A percentile compares a stretch with the other conserved stretches of the same genome.
Conservation (phyloP, 2,329 filamentous ascomycete species). For the Amesomyces nigricolor region DNA sequence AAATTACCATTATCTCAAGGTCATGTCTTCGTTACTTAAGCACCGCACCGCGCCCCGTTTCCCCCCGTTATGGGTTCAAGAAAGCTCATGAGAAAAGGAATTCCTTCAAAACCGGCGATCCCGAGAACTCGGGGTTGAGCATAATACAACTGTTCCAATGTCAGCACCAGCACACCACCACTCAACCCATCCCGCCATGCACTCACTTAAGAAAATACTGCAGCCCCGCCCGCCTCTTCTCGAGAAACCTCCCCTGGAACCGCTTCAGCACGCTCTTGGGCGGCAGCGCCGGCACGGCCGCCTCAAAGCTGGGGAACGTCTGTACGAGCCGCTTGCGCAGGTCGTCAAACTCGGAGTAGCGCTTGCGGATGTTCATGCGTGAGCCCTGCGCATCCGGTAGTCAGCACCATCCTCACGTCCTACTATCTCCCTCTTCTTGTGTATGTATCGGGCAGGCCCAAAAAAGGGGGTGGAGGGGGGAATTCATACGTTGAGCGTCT, state of each 20-base stretch:
- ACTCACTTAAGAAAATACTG: constrained; percentile 89
- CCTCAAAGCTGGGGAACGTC: constrained; percentile 78
- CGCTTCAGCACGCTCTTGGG: constrained; percentile 86
- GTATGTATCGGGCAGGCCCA: no score
- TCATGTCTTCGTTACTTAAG: constrained; percentile 11
- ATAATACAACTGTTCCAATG: constrained; percentile 65
- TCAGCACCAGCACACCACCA: constrained; percentile 12
- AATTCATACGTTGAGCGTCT: constrained; percentile 53
- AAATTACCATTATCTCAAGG: constrained; percentile 15
- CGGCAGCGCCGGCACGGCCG: constrained; percentile 81
- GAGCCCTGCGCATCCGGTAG: constrained; percentile 41
- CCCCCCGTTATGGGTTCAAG: constrained; percentile 1
- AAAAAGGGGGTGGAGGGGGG: no score
- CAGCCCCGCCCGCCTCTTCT: constrained; percentile 73
- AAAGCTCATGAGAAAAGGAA: constrained; percentile 64
- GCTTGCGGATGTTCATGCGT: constrained; percentile 58
- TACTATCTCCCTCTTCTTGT: neutral
- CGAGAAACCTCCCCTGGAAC: constrained; percentile 80
- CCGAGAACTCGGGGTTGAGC: constrained; percentile 88
- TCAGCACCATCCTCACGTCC: neutral
- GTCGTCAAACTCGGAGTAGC: constrained; percentile 92
- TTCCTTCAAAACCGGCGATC: constrained; percentile 84
- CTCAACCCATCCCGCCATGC: neutral
- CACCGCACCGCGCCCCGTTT: neutral
- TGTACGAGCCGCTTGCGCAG: constrained; percentile 66